These are phyloP conservation scores for Escallonia herrerae DNA, from an alignment of 129 eudicot genomes.

Conservation along the genomic window DNA sequence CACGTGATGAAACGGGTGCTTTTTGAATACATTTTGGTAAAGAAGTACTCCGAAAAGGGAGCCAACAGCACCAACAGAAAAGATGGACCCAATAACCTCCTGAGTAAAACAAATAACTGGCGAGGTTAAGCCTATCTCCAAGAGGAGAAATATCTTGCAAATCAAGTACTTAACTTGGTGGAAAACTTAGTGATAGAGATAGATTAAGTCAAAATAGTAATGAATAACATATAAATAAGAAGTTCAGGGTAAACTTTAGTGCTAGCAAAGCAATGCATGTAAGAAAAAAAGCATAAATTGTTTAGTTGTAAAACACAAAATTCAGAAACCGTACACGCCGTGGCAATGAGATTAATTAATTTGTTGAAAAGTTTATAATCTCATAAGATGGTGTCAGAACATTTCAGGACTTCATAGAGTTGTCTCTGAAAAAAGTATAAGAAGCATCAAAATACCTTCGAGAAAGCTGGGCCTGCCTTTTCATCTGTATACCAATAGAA, in stretches of 20 bases:
- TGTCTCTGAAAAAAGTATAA: background rate
- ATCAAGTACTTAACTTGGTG: background rate
- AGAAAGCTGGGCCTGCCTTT: conserved; percentile 64
- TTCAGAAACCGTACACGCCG: too few species aligned
- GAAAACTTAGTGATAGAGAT: background rate
- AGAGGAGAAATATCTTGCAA: background rate
- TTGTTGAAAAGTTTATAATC: too few species aligned
- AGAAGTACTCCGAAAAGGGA: conserved; percentile 76
- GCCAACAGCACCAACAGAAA: conserved; percentile 79
- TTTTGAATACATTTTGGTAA: conserved; percentile 65
- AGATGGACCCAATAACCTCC: conserved; percentile 72
- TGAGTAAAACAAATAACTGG: conserved; percentile 29
- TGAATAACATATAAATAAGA: background rate
- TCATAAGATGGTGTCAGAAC: background rate
- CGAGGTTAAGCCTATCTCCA: background rate
- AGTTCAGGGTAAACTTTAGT: background rate
- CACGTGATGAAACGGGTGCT: conserved; percentile 53
- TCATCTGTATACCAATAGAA: conserved; percentile 95
- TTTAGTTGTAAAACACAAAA: too few species aligned
- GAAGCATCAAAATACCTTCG: conserved; percentile 48
- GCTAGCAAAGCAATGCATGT: background rate
- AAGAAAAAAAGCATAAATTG: background rate
- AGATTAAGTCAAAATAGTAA: too few species aligned
- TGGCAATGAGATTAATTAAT: too few species aligned
- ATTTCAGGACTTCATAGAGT: background rate